These are phyloP conservation scores for Termitomyces sp. DNA, from an alignment of 768 basidiomycete genomes.

Conservation along the genomic window DNA sequence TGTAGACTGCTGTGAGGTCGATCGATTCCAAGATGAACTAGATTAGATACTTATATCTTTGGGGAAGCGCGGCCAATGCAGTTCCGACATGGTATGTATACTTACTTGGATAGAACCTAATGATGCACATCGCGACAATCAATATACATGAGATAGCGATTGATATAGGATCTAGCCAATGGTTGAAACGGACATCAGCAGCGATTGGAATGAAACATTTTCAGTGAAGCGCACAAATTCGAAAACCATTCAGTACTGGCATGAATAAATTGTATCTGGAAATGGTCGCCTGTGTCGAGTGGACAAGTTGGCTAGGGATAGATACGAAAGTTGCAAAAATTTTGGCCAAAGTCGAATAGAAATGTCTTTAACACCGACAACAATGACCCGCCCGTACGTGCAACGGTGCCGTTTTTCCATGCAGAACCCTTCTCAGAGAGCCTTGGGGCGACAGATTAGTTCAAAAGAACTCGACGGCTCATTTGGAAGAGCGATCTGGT, in stretches of 20 bases:
- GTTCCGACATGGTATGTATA: too few relatives aligned
- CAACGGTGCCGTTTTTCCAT: not conserved
- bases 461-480: not conserved
- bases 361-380: not conserved
- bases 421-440: too few relatives aligned
- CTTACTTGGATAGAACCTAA: too few relatives aligned
- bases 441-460: too few relatives aligned
- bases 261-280: not conserved
- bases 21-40: too few relatives aligned
- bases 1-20: too few relatives aligned
- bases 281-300: not conserved
- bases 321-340: too few relatives aligned
- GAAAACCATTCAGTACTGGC: not conserved
- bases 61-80: too few relatives aligned
- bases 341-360: not conserved
- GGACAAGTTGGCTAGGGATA: not conserved
- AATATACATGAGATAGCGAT: too few relatives aligned
- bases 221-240: too few relatives aligned
- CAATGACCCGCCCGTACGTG: not conserved
- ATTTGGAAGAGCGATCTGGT: slow-evolving; percentile 13
- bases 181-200: not conserved
- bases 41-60: too few relatives aligned
- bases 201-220: not conserved
- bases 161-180: not conserved
- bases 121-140: too few relatives aligned